Percentiles rank a stretch among this genome's conserved stretches.
Conservation (phyloP, 2,329 filamentous ascomycete genomes). For the Verticillium longisporum region DNA sequence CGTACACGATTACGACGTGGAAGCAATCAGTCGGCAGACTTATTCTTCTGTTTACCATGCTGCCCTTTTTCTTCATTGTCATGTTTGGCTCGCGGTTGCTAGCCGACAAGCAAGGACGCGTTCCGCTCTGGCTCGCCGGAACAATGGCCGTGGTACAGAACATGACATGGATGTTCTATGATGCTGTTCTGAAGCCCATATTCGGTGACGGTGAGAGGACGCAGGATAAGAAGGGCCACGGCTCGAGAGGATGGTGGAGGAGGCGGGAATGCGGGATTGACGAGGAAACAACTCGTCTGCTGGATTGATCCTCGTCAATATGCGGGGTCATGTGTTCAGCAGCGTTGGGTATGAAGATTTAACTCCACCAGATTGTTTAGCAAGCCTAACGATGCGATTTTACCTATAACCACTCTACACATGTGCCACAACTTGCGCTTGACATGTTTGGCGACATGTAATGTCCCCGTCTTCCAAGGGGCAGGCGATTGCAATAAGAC, state of each 20-base stretch:
- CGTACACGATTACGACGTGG: constrained; percentile 63
- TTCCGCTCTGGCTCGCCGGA: constrained; percentile 60
- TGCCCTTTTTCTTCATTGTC: constrained; percentile 25
- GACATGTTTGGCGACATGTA: too few species aligned
- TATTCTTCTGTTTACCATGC: constrained; percentile 42
- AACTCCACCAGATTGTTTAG: not conserved
- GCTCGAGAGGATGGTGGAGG: constrained; percentile 2
- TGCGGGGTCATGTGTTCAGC: not conserved
- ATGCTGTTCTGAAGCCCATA: constrained; percentile 40
- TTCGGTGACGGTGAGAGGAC: constrained; percentile 87
- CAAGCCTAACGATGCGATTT: not conserved
- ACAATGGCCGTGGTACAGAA: constrained; percentile 47
- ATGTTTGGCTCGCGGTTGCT: constrained; percentile 32
- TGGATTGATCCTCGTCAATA: not conserved
- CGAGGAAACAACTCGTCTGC: not conserved
- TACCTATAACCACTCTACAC: too few species aligned
- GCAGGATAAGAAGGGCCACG: constrained; percentile 16
- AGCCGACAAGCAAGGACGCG: constrained; percentile 58
- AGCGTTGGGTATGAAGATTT: not conserved
- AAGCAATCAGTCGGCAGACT: constrained; percentile 62
- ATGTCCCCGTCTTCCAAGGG: too few species aligned
- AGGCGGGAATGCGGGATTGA: constrained; percentile 1
- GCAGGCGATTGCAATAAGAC: too few species aligned
- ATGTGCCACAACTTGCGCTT: too few species aligned
- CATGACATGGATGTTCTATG: constrained; percentile 37